A percentile compares a stretch with the other conserved stretches of the same genome.
These are phyloP conservation scores for Lanmaoa rubissima DNA, from an alignment of 768 basidiomycete species.

Conservation along the genomic window DNA sequence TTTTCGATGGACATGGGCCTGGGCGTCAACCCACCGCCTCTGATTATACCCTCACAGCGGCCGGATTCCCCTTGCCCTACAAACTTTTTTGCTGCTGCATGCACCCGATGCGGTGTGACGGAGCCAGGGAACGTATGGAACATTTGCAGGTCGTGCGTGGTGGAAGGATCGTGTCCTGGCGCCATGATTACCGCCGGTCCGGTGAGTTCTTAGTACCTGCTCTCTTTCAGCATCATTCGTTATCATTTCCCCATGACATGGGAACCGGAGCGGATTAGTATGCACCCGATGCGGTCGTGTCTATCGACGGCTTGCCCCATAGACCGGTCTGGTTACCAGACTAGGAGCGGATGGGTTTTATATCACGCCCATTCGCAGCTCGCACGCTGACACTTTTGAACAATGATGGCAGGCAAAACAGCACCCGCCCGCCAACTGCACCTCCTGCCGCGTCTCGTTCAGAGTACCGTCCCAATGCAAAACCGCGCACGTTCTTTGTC, in stretches of 20 bases:
- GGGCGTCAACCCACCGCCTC: not conserved
- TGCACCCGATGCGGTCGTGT: too few species aligned
- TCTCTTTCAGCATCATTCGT: not conserved
- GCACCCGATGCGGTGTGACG: not conserved
- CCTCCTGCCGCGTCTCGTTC: conserved; percentile 8
- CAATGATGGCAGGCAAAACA: not conserved
- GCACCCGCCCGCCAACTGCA: not conserved
- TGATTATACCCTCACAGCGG: not conserved
- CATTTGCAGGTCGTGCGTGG: not conserved
- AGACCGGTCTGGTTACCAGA: too few species aligned
- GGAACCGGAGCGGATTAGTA: not conserved
- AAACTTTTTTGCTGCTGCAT: not conserved
- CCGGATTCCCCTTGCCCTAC: not conserved
- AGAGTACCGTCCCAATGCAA: not conserved
- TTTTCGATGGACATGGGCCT: not conserved
- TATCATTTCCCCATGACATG: not conserved
- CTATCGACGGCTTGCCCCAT: too few species aligned
- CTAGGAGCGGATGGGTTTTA: not conserved
- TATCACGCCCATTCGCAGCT: not conserved
- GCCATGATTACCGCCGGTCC: not conserved
- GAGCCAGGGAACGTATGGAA: not conserved
- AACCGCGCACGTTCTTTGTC: conserved; percentile 5
- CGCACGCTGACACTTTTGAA: not conserved
- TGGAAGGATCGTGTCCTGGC: not conserved
- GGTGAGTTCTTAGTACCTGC: not conserved